Evolutionary conservation across 495 filamentous ascomycete genomes (phyloP), one percentile per base, ranked within the genome.

Genomic region (Penicillium diatomitis): DNA sequence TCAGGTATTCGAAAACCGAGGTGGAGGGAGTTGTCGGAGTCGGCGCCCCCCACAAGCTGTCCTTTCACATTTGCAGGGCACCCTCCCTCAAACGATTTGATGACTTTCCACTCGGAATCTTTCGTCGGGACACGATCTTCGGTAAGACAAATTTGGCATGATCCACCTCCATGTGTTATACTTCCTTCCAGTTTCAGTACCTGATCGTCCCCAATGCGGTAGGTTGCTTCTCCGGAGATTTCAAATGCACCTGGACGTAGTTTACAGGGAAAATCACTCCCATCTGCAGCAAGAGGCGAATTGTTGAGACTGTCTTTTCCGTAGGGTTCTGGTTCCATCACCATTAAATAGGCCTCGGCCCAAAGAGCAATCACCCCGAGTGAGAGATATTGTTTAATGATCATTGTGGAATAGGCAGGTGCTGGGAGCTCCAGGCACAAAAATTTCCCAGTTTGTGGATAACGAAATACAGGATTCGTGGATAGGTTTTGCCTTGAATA

Each of bases 161-260:
- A 88, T 28, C 88, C 88, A 44, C 88, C 88, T 44, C 87, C 87
- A 60, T 95, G 88, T 6, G 80, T 78, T 3, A 86, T 86, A 40
- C 58, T 57, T 8, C 67, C 68, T 4, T 53, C 35, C 44, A 71
- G 63, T 41, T 45, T 53, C 32, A 70, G 30, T 6, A 51, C 36
- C 34, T 62, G 52, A 27, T 40, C 10, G 29, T 62, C 49, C 11
- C 68, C 65, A 11, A 62, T 50, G 11, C 47, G 49, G 48, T 61
- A 57, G 4, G 35, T 47, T 36, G 60, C 66, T 38, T 58, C 50
- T 27, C 51, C 29, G 5, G 42, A 46, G 11, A 55, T 41, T 10
- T 52, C 11, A 49, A 55, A 66, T 31, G 40, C 47, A 38, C 47
- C 36, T 32, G 11, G 5, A 6, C 55, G 47, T 33, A 52, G 38